phyloP scores from a whole-genome alignment of 2,329 filamentous ascomycete genomes.

The Alternaria angustiovoidea region DNA sequence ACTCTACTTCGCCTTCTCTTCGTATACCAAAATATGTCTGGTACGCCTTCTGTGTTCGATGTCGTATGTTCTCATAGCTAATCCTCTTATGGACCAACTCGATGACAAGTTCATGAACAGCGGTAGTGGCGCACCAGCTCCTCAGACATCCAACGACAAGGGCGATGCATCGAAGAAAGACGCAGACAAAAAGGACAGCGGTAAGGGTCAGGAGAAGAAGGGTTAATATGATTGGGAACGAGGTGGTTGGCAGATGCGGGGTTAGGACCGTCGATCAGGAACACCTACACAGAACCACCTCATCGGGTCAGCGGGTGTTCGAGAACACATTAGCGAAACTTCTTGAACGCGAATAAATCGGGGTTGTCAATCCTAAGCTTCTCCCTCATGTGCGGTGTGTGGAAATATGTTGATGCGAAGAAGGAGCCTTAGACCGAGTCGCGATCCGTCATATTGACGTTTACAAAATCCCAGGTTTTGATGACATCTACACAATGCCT shows the following conservation, averaged over 20 bases:
- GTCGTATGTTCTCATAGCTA: background rate
- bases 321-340: background rate
- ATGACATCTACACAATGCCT: background rate
- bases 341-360: background rate
- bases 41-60: background rate
- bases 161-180: slow-evolving; percentile 1
- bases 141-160: background rate
- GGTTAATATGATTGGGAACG: background rate
- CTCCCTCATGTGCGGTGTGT: background rate
- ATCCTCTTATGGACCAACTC: background rate
- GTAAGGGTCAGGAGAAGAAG: slow-evolving; percentile 3
- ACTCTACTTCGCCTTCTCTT: background rate
- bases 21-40: background rate
- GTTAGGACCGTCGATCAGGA: background rate
- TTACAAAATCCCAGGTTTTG: background rate
- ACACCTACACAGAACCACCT: background rate
- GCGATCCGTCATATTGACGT: background rate
- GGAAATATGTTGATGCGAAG: background rate
- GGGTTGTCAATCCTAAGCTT: background rate
- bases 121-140: background rate
- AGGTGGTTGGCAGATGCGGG: background rate
- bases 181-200: background rate
- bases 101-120: slow-evolving; percentile 9
- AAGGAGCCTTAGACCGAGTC: background rate
- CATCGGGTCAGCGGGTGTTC: background rate